Conservation (phyloP, 257 asterid genomes). For the Solanum megistacrolobum region DNA sequence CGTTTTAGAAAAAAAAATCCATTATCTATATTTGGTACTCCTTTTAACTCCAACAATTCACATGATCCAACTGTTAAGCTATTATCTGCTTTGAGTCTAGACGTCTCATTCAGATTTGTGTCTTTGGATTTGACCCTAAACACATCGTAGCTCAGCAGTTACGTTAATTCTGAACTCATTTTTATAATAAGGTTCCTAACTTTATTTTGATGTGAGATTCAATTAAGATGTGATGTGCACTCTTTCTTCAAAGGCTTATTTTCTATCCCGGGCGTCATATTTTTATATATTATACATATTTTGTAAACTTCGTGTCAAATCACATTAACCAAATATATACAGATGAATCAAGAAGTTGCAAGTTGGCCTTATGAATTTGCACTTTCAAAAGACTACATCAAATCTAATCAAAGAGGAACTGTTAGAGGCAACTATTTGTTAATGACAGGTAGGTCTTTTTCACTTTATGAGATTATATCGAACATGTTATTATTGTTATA, state of each 20-base stretch:
- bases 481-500: no score
- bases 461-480: rapidly evolving
- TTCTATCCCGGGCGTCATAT: background rate
- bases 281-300: background rate
- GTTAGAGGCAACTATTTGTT: constrained; percentile 44
- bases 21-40: background rate
- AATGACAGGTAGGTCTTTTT: constrained; percentile 24
- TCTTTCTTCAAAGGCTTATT: background rate
- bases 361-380: constrained; percentile 67
- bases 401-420: constrained; percentile 39
- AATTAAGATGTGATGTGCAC: background rate
- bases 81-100: background rate
- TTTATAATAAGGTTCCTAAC: background rate
- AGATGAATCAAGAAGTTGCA: constrained; percentile 43
- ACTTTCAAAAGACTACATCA: constrained; percentile 30
- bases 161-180: background rate
- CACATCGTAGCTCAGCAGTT: background rate
- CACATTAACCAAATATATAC: background rate
- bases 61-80: background rate
- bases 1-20: background rate
- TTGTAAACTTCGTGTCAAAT: background rate
- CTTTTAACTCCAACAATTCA: background rate
- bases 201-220: background rate
- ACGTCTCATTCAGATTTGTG: rapidly evolving
- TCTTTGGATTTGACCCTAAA: background rate